Evolutionary conservation across 148 eudicot species (phyloP), one percentile per base, ranked within the genome.

Genomic region (Vaccinium darrowii): DNA sequence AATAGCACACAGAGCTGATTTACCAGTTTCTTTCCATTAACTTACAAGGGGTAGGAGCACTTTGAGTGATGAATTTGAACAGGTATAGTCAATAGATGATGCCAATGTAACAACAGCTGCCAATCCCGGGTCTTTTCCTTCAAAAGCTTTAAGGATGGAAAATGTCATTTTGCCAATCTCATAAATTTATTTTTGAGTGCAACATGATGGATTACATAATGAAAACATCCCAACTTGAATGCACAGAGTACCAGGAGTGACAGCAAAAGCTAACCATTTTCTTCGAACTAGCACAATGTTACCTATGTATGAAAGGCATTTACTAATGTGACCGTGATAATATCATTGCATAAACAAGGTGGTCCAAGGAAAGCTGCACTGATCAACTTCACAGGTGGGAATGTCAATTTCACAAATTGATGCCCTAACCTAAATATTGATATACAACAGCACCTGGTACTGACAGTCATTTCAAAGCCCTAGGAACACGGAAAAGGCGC

Each of bases 41-140:
- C 99, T 89, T 91, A 97, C 99, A 88, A 97, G 98, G 21, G 99
- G 99, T 78, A 97, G 39, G 47, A 95, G 95, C 87, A 97, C 79
- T 88, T 93, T 97, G 84, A 97, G 96, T n/a, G 98, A 78, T 47
- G 99, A 97, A 57, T 94, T 92, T n/a, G 99, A 97, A 80, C 92
- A 78, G 76, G 96, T 94, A 86, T 97, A 97, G 92, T 95, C 98
- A 43, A 97, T 91, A 60, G 99, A 97, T 51, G 99, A 92, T 60
- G 95, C 99, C 92, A 97, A 85, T 83, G 99, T 97, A 58, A 89
- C 98, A 72, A 95, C 75, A 84, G 93, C 98, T 77, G 96, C 94
- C 84, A 97, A 90, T 84, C 84, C 83, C 51, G 98, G 91, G 86
- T 97, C 98, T 88, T 84, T 91, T 84, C 93, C 98, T 88, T 97